phyloP scores from a whole-genome alignment of 148 eudicot genomes.

The Silene latifolia region DNA sequence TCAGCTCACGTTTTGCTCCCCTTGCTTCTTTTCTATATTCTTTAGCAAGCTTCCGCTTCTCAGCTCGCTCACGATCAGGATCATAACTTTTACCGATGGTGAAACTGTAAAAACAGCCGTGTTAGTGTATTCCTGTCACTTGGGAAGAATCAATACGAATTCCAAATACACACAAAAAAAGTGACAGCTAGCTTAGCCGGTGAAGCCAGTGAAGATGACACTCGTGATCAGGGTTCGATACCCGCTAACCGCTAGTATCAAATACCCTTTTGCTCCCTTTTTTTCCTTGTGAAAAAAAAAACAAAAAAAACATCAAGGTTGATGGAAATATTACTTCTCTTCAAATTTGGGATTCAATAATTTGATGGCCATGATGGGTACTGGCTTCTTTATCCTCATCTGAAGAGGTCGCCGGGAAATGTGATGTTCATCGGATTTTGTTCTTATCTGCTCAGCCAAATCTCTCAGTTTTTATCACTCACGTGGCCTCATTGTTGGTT shows the following conservation, averaged over 20 bases:
- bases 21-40: constrained; percentile 48
- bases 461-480: constrained; percentile 50
- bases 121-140: not conserved
- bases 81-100: constrained; percentile 89
- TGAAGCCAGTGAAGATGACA: too few species aligned
- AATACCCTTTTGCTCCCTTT: too few species aligned
- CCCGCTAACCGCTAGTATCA: too few species aligned
- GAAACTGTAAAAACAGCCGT: constrained; percentile 45
- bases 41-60: constrained; percentile 50
- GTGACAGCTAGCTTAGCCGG: too few species aligned
- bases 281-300: not conserved
- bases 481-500: too few species aligned
- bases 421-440: constrained; percentile 50
- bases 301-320: not conserved
- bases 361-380: constrained; percentile 58
- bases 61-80: constrained; percentile 85
- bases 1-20: constrained; percentile 74
- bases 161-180: not conserved
- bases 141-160: too few species aligned
- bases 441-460: constrained; percentile 41
- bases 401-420: constrained; percentile 57
- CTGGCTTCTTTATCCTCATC: constrained; percentile 73
- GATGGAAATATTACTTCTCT: constrained; percentile 54
- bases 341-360: constrained; percentile 66
- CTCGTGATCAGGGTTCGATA: too few species aligned